Evolutionary conservation across 1,139 yeast genomes (phyloP).

Genomic region (Kodamaea ohmeri): DNA sequence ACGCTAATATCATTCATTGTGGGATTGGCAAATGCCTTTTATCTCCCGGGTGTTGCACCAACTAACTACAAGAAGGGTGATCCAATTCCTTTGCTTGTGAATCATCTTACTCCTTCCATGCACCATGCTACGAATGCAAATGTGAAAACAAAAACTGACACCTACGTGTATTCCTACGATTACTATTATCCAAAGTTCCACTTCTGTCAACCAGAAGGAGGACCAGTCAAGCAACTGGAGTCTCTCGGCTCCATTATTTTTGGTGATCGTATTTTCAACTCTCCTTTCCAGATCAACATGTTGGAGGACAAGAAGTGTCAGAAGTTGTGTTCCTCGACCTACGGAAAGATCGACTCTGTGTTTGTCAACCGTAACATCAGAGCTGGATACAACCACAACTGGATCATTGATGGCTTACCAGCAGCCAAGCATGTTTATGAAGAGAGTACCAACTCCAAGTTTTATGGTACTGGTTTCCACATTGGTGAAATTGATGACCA

Average conservation of each 20-base stretch:
- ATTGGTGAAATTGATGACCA: conserved; percentile 60
- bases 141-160: conserved; percentile 35
- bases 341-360: conserved; percentile 62
- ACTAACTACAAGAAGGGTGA: conserved; percentile 78
- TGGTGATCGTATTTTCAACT: conserved; percentile 93
- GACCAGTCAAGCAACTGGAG: conserved; percentile 76
- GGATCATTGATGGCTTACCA: conserved; percentile 95
- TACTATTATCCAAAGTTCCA: conserved; percentile 82
- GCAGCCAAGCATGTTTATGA: conserved; percentile 68
- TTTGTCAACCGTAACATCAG: conserved; percentile 76
- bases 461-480: conserved; percentile 79
- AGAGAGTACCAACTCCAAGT: conserved; percentile 52
- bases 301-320: conserved; percentile 67
- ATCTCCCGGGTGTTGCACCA: conserved; percentile 95
- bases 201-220: conserved; percentile 74
- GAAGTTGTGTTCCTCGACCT: conserved; percentile 56
- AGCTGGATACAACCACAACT: conserved; percentile 83
- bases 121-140: conserved; percentile 39
- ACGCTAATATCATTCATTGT: conserved; percentile 9
- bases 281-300: conserved; percentile 84
- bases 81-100: conserved; percentile 72
- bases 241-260: conserved; percentile 89
- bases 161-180: conserved; percentile 72
- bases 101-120: conserved; percentile 82
- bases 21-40: conserved; percentile 54